Evolutionary conservation across 1,284 basidiomycete species (phyloP), one percentile per base, ranked within the genome.

Genomic region (Omphalotus olearius): DNA sequence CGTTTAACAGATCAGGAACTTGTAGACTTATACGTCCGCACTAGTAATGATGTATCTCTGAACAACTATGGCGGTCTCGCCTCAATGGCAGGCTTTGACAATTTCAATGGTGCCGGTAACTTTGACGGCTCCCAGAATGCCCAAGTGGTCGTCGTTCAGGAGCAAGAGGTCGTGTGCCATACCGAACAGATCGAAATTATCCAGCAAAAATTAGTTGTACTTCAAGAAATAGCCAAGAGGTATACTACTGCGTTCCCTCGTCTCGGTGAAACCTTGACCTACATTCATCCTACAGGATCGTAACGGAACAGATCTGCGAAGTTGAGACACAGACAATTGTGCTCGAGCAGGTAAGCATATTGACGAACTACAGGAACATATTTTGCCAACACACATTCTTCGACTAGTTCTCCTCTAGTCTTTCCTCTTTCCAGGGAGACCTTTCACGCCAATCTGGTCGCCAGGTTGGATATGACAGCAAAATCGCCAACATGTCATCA

Each of bases 71-170:
- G 62, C 30, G 70, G 70, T 17, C 57, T 67, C 59, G 56, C 59
- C 40, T 70, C 69, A 41, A 53, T 73, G 51, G 53, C 57, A 37
- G 57, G 61, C 45, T 73, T 74, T 52, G 72, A 73, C 52, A 65
- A 70, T 63, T 73, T 73, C 62, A 69, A 67, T 49, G 73, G 73
- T 30, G 39, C 57, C 42, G 62, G 62, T 38, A 72, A 73, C 63
- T 73, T 73, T 51, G 65, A 69, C 58, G 65, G 65, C 50, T 65
- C 63, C 38, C 58, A 64, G 47, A 66, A 61, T 58, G 58, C 57
- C 28, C 64, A 67, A 45, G 60, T 63, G 45, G 60, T 70, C 30
- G 59, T 72, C 39, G 60, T 66, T 33, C 62, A 69, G 44, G 47
- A 59, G 40, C 46, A 56, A 37, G 36, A 55, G 42, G 30, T 45